Evolutionary conservation across 495 filamentous ascomycete genomes (phyloP).

Genomic region (Hypoxylon fuscum): DNA sequence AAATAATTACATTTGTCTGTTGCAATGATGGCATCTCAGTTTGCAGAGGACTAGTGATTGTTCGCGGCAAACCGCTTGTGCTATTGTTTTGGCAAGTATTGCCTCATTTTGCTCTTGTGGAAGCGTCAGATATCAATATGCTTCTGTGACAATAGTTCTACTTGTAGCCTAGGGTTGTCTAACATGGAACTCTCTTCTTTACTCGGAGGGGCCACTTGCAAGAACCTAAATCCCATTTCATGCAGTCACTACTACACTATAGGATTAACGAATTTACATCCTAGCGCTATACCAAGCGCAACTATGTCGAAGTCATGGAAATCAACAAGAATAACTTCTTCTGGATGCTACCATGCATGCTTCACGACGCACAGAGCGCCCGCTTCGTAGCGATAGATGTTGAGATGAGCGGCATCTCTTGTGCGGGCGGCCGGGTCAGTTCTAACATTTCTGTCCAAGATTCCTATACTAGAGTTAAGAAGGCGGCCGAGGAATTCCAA

Average conservation of each 20-base stretch:
- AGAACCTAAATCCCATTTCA: neutral
- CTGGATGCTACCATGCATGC: slow-evolving; percentile 63
- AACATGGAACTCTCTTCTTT: too few relatives aligned
- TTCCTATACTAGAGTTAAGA: slow-evolving; percentile 70
- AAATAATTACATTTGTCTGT: too few relatives aligned
- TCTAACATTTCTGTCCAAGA: slow-evolving; percentile 62
- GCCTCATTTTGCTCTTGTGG: neutral
- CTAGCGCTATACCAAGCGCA: neutral
- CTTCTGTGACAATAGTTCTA: too few relatives aligned
- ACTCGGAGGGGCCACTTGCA: too few relatives aligned
- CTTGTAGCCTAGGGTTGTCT: too few relatives aligned
- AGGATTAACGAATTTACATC: neutral
- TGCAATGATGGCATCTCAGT: neutral
- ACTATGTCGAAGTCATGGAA: slow-evolving; percentile 63
- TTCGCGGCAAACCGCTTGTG: neutral
- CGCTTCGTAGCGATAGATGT: slow-evolving; percentile 78
- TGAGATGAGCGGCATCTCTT: slow-evolving; percentile 76
- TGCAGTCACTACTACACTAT: neutral
- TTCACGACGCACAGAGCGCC: slow-evolving; percentile 66
- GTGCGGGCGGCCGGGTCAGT: neutral
- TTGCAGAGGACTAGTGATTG: neutral
- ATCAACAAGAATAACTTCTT: slow-evolving; percentile 64
- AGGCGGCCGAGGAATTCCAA: slow-evolving; percentile 73
- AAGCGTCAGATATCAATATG: neutral
- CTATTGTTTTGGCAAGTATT: neutral